Evolutionary conservation across 768 basidiomycete genomes (phyloP).

Genomic region (Lactarius psammicola): DNA sequence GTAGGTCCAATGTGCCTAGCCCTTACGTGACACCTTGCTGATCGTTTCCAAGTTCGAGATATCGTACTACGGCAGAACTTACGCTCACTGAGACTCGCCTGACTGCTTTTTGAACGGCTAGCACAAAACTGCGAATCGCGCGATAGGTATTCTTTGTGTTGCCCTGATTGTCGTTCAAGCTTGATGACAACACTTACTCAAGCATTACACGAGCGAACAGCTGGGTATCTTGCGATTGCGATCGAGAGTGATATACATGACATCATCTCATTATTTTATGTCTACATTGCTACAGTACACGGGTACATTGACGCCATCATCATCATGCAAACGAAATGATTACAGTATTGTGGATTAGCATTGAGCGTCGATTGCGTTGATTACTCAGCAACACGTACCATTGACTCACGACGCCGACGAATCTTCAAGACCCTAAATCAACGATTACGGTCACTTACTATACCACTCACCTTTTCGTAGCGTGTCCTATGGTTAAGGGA

Average conservation of each 20-base stretch:
- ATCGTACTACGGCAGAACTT: conserved; percentile 29
- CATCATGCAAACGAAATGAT: background rate
- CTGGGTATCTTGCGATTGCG: background rate
- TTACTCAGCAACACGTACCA: conserved; percentile 16
- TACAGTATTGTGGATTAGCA: background rate
- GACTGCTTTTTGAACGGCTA: background rate
- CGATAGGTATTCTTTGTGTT: background rate
- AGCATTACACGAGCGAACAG: background rate
- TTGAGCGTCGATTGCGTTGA: background rate
- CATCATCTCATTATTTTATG: conserved; percentile 8
- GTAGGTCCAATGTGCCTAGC: conserved; percentile 40
- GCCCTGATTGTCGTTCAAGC: background rate
- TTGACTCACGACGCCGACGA: background rate
- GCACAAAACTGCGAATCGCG: background rate
- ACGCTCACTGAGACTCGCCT: conserved; percentile 26
- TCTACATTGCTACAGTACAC: conserved; percentile 13
- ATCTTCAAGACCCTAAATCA: background rate
- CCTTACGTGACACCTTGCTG: conserved; percentile 6
- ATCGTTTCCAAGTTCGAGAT: conserved; percentile 27
- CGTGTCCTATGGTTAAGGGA: conserved; percentile 43
- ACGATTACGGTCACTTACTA: background rate
- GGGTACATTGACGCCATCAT: background rate
- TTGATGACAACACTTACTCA: conserved; percentile 6
- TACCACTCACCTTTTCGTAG: background rate
- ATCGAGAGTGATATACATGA: conserved; percentile 8